Percentiles rank a stretch among this genome's conserved stretches.
Evolutionary conservation across 352 stramenopile genomes (phyloP).

Genomic region (Bremia lactucae): DNA sequence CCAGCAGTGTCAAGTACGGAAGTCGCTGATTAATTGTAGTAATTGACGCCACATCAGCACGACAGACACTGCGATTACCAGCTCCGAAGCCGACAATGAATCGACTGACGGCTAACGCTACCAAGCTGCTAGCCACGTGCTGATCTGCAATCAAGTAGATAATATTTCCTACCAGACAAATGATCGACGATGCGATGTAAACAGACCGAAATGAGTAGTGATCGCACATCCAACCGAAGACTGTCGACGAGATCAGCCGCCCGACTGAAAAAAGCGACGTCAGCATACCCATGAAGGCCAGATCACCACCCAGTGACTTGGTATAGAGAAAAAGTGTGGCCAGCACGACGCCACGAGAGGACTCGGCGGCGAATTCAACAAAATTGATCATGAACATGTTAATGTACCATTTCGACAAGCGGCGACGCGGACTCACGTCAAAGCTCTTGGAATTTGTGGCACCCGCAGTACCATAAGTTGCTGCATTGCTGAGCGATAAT

Average conservation of each 20-base stretch:
- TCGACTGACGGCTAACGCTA: conserved; percentile 36
- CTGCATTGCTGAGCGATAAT: conserved; percentile 12
- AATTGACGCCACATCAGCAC: conserved; percentile 55
- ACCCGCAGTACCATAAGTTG: conserved; percentile 25
- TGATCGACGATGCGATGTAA: conserved; percentile 55
- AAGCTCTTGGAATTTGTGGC: conserved; percentile 22
- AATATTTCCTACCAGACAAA: conserved; percentile 56
- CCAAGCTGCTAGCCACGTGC: conserved; percentile 44
- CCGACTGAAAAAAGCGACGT: conserved; percentile 70
- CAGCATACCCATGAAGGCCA: conserved; percentile 66
- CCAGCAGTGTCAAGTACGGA: conserved; percentile 55
- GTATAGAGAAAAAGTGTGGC: conserved; percentile 71
- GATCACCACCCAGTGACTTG: conserved; percentile 55
- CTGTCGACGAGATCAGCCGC: conserved; percentile 56
- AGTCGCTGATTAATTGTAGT: conserved; percentile 59
- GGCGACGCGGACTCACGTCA: conserved; percentile 24
- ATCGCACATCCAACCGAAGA: conserved; percentile 77
- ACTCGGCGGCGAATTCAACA: conserved; percentile 68
- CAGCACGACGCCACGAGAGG: conserved; percentile 58
- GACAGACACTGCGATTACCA: conserved; percentile 61
- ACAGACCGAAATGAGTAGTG: conserved; percentile 67
- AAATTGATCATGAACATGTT: conserved; percentile 77
- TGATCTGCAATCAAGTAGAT: conserved; percentile 52
- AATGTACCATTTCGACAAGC: conserved; percentile 41
- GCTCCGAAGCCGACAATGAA: conserved; percentile 69